These are phyloP conservation scores for Fusarium algeriense DNA, from an alignment of 2,329 filamentous ascomycete species.

Conservation along the genomic window DNA sequence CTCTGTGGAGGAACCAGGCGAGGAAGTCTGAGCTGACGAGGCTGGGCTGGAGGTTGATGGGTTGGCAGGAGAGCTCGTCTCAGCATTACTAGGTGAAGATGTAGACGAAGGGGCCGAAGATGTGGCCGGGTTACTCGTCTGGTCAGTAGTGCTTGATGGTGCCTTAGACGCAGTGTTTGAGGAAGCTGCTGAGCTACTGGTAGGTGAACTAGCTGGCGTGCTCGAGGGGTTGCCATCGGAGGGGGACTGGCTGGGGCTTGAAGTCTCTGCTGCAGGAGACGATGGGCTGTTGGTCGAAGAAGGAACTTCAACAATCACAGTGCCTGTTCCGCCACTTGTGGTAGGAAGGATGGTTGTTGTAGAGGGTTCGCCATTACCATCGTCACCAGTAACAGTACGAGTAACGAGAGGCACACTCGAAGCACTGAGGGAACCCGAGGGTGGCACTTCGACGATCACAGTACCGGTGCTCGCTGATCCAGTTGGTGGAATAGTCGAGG, in stretches of 20 bases:
- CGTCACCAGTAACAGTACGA: background rate
- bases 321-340: background rate
- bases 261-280: accelerated
- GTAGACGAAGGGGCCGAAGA: background rate
- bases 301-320: background rate
- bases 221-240: background rate
- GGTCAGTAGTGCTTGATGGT: background rate
- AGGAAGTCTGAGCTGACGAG: background rate
- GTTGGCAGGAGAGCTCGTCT: background rate
- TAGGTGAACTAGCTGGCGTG: background rate
- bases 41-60: background rate
- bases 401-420: background rate
- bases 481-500: accelerated
- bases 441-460: background rate
- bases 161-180: background rate
- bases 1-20: background rate
- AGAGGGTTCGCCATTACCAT: background rate
- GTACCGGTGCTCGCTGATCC: background rate
- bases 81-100: background rate
- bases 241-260: accelerated
- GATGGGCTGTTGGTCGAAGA: background rate
- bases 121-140: background rate
- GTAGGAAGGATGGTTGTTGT: background rate
- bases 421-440: background rate
- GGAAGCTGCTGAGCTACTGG: background rate